phyloP scores from a whole-genome alignment of 2,329 filamentous ascomycete species.

The Fusarium luffae region DNA sequence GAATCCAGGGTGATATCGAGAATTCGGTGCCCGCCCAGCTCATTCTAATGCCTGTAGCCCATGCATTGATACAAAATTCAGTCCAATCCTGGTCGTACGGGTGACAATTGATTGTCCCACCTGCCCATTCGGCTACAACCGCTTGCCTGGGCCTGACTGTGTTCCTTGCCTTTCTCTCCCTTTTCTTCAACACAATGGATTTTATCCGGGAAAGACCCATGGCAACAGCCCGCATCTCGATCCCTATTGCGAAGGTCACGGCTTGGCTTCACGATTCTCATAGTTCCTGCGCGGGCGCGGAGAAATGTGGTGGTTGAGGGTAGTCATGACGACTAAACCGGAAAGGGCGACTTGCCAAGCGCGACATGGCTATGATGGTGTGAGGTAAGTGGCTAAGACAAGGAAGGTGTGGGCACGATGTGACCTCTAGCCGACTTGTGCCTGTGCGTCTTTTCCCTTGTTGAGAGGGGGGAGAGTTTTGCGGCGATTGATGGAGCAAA shows the following conservation, averaged over 20 bases:
- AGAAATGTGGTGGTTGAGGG: constrained; percentile 39
- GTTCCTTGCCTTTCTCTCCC: not conserved
- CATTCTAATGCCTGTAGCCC: constrained; percentile 23
- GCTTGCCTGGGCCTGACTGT: constrained; percentile 13
- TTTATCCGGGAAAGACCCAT: not conserved
- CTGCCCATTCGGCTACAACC: constrained; percentile 23
- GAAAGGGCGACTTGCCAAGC: constrained; percentile 39
- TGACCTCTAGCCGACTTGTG: constrained; percentile 33
- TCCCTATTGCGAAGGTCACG: constrained; percentile 1
- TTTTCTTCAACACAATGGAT: not conserved
- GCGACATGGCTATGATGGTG: constrained; percentile 31
- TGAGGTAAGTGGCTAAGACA: constrained; percentile 34
- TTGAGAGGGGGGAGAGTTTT: constrained; percentile 32
- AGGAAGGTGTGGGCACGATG: constrained; percentile 32
- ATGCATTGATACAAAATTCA: constrained; percentile 10
- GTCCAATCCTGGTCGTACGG: constrained; percentile 8
- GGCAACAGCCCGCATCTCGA: not conserved
- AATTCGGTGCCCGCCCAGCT: constrained; percentile 23
- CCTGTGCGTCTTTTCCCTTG: constrained; percentile 38
- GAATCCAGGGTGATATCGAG: constrained; percentile 31
- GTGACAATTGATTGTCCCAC: constrained; percentile 25
- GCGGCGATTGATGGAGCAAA: constrained; percentile 13
- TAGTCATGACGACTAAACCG: constrained; percentile 36
- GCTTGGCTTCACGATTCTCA: constrained; percentile 1
- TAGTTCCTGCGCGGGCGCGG: constrained; percentile 3